Evolutionary conservation across 805 yeast genomes (phyloP), one percentile per base, ranked within the genome.

Genomic region (Cyberlindnera nakhonratchasimensis): DNA sequence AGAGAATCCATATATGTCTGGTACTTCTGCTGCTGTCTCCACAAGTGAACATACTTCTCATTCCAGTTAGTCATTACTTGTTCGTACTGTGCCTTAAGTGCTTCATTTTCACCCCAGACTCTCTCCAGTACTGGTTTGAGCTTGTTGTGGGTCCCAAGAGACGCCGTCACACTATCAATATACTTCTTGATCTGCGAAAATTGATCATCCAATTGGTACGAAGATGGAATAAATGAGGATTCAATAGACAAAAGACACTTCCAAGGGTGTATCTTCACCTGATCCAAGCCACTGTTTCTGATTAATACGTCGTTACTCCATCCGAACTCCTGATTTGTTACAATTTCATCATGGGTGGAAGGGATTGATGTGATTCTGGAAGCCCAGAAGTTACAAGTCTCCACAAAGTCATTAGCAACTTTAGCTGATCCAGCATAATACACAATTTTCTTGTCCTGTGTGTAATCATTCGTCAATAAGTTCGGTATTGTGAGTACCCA

Each of bases 321-420:
- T 2, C 96, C 96, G 58, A 79, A 88, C 58, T 89, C 95, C 45
- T 81, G 75, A 40, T 70, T 74, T 6, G 91, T 80, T 2, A 88
- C 79, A 24, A 86, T 71, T 48, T 83, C 79, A 42, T 79, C 82
- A 54, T 81, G 85, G 0, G 80, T 46, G 24, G 68, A 71, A 3
- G 96, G 96, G 17, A 86, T 81, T 13, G 89, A 82, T 6, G 95
- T 82, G 28, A 85, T 74, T 50, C 93, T 75, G 2, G 91, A 86
- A 2, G 95, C 86, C 96, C 96, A 89, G 59, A 86, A 89, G 61
- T 88, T 89, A 63, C 93, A 81, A 5, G 91, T 79, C 51, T 82
- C 76, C 14, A 85, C 78, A 61, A 77, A 86, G 55, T 79, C 84
- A 32, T 66, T 64, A 0, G 96, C 93, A 45, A 77, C 75, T 51